These are phyloP conservation scores for Kurtzmaniella quercitrusa DNA, from an alignment of 1,139 yeast species.

Conservation along the genomic window DNA sequence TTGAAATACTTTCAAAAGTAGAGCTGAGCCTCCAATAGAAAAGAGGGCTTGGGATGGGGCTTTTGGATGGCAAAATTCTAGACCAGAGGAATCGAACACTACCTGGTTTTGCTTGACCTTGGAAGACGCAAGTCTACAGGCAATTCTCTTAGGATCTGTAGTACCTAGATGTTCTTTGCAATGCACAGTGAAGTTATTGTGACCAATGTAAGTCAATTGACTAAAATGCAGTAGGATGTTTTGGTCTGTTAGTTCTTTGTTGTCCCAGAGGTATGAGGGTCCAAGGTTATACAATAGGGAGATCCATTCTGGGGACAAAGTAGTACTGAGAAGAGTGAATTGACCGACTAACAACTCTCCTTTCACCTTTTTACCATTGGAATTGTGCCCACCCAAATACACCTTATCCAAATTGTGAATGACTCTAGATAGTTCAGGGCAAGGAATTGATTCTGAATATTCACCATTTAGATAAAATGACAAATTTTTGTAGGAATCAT, in stretches of 20 bases:
- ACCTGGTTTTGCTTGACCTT: constrained; percentile 23
- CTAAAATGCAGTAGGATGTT: constrained; percentile 25
- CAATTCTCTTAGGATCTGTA: constrained; percentile 18
- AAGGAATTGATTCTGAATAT: constrained; percentile 42
- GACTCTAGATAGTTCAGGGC: constrained; percentile 29
- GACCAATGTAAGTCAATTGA: constrained; percentile 24
- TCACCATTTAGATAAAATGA: constrained; percentile 40
- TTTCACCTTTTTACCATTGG: constrained; percentile 7
- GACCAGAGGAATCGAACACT: constrained; percentile 23
- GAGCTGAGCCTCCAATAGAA: constrained; percentile 33
- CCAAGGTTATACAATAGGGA: constrained; percentile 34
- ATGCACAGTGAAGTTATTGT: constrained; percentile 14
- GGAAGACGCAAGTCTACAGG: constrained; percentile 15
- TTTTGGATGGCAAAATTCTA: neutral
- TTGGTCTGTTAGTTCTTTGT: constrained; percentile 30
- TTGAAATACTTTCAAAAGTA: constrained; percentile 30
- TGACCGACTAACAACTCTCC: constrained; percentile 33
- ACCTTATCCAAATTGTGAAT: constrained; percentile 35
- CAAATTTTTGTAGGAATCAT: constrained; percentile 33
- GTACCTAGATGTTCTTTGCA: constrained; percentile 1
- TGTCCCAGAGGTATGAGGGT: constrained; percentile 36
- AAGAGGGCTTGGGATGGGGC: constrained; percentile 15
- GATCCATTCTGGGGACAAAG: constrained; percentile 36
- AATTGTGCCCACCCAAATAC: constrained; percentile 26
- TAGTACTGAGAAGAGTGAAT: constrained; percentile 25